Conservation (phyloP, 78 protist genomes). For the Acrasis kona region DNA sequence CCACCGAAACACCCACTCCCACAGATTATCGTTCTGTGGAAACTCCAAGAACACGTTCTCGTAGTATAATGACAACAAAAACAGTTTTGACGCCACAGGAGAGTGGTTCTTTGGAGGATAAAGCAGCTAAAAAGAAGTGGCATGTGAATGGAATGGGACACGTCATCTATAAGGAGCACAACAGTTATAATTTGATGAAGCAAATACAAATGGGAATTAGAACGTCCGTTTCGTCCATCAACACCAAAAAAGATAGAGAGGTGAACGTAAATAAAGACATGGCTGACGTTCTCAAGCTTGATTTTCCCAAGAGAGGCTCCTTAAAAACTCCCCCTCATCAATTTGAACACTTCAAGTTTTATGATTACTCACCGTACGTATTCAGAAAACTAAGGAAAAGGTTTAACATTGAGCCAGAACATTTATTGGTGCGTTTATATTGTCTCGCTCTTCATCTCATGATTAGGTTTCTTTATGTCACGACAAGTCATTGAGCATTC, state of each 20-base stretch:
- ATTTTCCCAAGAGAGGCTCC: neutral
- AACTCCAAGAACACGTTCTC: neutral
- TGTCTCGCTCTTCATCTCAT: too few relatives aligned
- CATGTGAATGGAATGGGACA: constrained; percentile 6
- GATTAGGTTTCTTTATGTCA: constrained; percentile 4
- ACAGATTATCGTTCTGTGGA: too few relatives aligned
- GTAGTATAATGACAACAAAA: neutral
- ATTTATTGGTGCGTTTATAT: too few relatives aligned
- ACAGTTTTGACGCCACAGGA: neutral
- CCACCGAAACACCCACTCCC: too few relatives aligned
- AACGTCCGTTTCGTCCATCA: neutral
- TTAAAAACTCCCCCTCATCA: constrained; percentile 3
- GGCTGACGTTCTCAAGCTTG: neutral
- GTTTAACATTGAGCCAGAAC: neutral
- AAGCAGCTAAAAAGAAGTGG: neutral
- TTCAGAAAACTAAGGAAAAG: neutral
- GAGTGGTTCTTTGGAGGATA: neutral
- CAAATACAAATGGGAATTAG: neutral
- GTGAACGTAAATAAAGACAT: neutral
- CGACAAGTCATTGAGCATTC: neutral
- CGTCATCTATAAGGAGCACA: neutral
- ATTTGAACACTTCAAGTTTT: constrained; percentile 21
- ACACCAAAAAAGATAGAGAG: neutral
- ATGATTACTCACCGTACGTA: constrained; percentile 26
- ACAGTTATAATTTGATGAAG: constrained; percentile 4